Base-by-base conservation (phyloP, 2,329 filamentous ascomycete species). In the Cyphellophora europaea region DNA sequence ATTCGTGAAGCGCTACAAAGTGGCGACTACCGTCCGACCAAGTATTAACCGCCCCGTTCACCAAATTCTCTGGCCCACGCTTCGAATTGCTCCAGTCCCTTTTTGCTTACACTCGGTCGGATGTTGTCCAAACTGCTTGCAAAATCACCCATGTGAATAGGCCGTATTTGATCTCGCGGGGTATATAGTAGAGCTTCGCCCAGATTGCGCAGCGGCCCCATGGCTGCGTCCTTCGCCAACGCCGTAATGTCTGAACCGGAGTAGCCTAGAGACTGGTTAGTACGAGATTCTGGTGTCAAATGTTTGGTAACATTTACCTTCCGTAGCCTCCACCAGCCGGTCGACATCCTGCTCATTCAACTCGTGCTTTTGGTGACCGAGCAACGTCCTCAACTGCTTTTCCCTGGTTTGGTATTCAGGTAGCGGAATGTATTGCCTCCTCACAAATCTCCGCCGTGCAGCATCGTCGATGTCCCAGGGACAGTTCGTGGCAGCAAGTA, bases 381-480 rank as follows among this genome's bases (percentile, higher is more conserved):
- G 58, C 4, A 98, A 62, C 5, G 77, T 93, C 43, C 74, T 72
- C 29, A 98, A 61, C 52, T 98, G 91, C 33, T 74, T 72, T 37
- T 77, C 78, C 37, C 91, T 72, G 1, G 93, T 93, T 45, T 80
- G 74, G 8, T 78, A 73, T 54, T 96, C 91, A 0, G 91, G 91
- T 6, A 98, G 62, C 1, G 91, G 89, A 41, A 98, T 98, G 55
- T 98, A 98, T 58, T 96, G 91, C 40, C 91, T 74, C 44, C 91
- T 71, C 11, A 95, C 89, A 54, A 98, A 98, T 33, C 91, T 71
- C 37, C 91, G 71, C 38, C 91, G 72, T 1, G 91, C 91, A 15
- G 91, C 91, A 57, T 96, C 91, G 49, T 98, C 91, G 48, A 98
- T 96, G 19, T 88, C 87, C 91, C 91, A 98, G 0, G 91, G 91